Percentiles rank a stretch among this genome's conserved stretches.
phyloP scores from a whole-genome alignment of 129 eudicot genomes.

The Tanacetum coccineum region DNA sequence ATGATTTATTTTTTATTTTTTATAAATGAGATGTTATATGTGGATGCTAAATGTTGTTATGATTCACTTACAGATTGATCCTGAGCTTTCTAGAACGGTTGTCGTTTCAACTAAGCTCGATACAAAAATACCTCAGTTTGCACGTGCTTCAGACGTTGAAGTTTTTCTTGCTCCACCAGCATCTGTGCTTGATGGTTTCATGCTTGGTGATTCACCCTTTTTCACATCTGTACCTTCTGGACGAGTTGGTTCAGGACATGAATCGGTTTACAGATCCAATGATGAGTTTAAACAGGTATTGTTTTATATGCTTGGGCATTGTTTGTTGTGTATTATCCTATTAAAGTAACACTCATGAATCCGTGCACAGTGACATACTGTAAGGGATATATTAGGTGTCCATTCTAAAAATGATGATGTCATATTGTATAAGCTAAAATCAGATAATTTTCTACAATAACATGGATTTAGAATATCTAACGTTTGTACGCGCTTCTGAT shows the following conservation, averaged over 20 bases:
- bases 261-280: conserved; percentile 84
- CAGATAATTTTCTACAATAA: too few relatives aligned
- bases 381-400: background rate
- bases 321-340: background rate
- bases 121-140: conserved; percentile 93
- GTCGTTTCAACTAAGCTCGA: conserved; percentile 94
- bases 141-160: conserved; percentile 96
- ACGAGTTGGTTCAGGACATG: conserved; percentile 91
- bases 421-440: too few relatives aligned
- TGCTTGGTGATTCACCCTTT: conserved; percentile 98
- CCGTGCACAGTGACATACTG: conserved; percentile 1
- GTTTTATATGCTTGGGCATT: conserved; percentile 6
- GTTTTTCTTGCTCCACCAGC: conserved; percentile 96
- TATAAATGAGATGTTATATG: background rate
- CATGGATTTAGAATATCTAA: too few relatives aligned
- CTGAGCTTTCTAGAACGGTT: conserved; percentile 94
- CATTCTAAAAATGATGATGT: too few relatives aligned
- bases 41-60: conserved; percentile 5
- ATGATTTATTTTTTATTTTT: too few relatives aligned
- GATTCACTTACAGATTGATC: conserved; percentile 67
- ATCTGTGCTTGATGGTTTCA: conserved; percentile 78
- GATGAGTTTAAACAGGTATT: conserved; percentile 96
- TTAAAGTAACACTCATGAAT: background rate
- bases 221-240: conserved; percentile 99
- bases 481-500: too few relatives aligned